Conservation (phyloP, 495 filamentous ascomycete genomes). For the Lasiosphaeris hirsuta region DNA sequence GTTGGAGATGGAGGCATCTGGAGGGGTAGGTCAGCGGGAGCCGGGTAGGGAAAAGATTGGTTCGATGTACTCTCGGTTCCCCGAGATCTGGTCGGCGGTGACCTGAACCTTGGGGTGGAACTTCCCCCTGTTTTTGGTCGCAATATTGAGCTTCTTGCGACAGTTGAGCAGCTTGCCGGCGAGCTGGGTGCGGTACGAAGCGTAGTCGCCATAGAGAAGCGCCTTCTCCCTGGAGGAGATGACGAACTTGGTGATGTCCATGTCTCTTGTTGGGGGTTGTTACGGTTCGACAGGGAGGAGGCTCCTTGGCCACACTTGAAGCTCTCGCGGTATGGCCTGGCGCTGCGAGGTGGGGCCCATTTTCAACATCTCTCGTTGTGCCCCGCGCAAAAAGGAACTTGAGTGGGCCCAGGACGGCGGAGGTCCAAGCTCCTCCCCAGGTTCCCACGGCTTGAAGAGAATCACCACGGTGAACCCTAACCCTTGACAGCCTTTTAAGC, state of each 20-base stretch:
- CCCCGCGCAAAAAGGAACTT: slow-evolving; percentile 9
- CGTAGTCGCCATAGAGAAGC: slow-evolving; percentile 83
- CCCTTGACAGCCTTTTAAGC: no score
- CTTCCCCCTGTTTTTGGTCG: slow-evolving; percentile 79
- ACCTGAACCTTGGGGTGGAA: slow-evolving; percentile 69
- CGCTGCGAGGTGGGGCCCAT: background rate
- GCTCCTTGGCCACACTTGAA: background rate
- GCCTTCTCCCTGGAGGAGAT: slow-evolving; percentile 73
- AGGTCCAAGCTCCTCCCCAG: slow-evolving; percentile 6
- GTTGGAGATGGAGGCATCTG: slow-evolving; percentile 74
- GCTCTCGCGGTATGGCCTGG: background rate
- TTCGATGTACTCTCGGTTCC: slow-evolving; percentile 67
- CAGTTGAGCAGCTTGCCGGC: slow-evolving; percentile 77
- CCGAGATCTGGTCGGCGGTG: slow-evolving; percentile 71
- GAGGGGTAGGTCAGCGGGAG: background rate
- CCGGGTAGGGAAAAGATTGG: slow-evolving; percentile 13
- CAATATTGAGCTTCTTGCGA: slow-evolving; percentile 76
- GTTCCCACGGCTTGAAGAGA: background rate
- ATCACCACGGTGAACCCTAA: no score
- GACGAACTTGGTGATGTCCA: slow-evolving; percentile 90
- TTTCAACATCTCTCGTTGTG: slow-evolving; percentile 5
- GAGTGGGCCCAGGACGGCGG: background rate
- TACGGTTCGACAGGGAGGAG: background rate
- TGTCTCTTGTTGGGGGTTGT: slow-evolving; percentile 28
- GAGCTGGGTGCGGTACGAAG: slow-evolving; percentile 75